phyloP scores from a whole-genome alignment of 805 yeast genomes.

The Schizosaccharomyces octosporus region DNA sequence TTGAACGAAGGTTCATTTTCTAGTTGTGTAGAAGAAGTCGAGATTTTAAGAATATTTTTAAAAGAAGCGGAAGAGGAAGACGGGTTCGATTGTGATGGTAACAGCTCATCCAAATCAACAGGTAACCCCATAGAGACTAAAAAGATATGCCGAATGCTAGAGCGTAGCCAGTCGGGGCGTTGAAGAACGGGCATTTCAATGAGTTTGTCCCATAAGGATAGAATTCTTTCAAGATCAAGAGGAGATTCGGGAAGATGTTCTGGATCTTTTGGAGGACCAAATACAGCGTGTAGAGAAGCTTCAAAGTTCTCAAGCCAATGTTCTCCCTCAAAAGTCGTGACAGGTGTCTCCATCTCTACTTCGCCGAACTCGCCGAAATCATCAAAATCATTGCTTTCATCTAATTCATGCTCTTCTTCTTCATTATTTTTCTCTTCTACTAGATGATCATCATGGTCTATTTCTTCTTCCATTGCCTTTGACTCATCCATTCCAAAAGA shows the following conservation, averaged over 20 bases:
- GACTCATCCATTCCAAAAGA: too few relatives aligned
- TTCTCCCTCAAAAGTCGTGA: not conserved
- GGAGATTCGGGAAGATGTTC: not conserved
- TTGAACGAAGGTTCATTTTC: not conserved
- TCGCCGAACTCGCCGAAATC: slow-evolving; percentile 4
- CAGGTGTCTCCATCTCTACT: not conserved
- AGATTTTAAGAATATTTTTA: too few relatives aligned
- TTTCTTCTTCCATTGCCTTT: not conserved
- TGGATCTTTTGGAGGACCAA: not conserved
- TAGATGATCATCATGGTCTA: too few relatives aligned
- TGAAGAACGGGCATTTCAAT: slow-evolving; percentile 20
- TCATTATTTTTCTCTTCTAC: too few relatives aligned
- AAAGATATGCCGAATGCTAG: slow-evolving; percentile 29
- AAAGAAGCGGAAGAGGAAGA: too few relatives aligned
- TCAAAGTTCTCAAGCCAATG: not conserved
- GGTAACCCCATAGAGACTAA: slow-evolving; percentile 34
- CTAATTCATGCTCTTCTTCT: not conserved
- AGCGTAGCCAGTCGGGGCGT: slow-evolving; percentile 36
- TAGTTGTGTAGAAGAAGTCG: not conserved
- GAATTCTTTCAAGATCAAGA: slow-evolving; percentile 7
- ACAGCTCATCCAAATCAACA: slow-evolving; percentile 28
- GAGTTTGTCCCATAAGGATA: slow-evolving; percentile 16
- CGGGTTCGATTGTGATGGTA: slow-evolving; percentile 4
- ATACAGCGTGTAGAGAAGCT: not conserved
- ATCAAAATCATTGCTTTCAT: slow-evolving; percentile 4